phyloP scores from a whole-genome alignment of 495 filamentous ascomycete species.

The Aspergillus indologenus region DNA sequence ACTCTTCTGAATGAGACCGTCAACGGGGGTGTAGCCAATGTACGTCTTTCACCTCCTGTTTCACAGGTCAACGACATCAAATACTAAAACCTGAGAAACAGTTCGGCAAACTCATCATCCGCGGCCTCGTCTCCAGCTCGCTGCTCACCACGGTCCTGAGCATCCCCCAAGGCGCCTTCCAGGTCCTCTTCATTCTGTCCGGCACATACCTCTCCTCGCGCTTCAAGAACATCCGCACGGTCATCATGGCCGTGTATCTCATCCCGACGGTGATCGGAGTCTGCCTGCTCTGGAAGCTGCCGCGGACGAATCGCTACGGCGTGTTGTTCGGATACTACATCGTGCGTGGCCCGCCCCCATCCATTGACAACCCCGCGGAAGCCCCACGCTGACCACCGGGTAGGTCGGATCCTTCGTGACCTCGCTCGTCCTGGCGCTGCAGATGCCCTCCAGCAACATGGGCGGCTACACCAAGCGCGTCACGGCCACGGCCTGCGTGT shows the following conservation, averaged over 20 bases:
- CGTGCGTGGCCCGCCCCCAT: not conserved
- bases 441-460: constrained; percentile 41
- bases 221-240: constrained; percentile 31
- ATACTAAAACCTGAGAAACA: not conserved
- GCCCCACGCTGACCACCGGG: no score
- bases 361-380: no score
- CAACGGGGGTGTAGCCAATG: constrained; percentile 36
- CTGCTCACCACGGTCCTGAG: constrained; percentile 32
- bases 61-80: no score
- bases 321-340: constrained; percentile 43
- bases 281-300: constrained; percentile 36
- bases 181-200: constrained; percentile 34
- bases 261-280: constrained; percentile 35
- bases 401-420: constrained; percentile 36
- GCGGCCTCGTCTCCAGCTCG: constrained; percentile 29
- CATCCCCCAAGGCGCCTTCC: constrained; percentile 41
- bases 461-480: constrained; percentile 42
- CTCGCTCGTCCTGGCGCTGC: constrained; percentile 37
- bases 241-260: constrained; percentile 37
- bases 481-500: constrained; percentile 39
- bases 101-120: constrained; percentile 41
- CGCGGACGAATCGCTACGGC: constrained; percentile 29
- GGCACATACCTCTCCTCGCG: constrained; percentile 34
- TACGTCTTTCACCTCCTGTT: not conserved
- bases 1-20: constrained; percentile 36